Percentiles rank a stretch among this genome's conserved stretches.
Conservation (phyloP, 257 asterid species). For the Solanum verrucosum region DNA sequence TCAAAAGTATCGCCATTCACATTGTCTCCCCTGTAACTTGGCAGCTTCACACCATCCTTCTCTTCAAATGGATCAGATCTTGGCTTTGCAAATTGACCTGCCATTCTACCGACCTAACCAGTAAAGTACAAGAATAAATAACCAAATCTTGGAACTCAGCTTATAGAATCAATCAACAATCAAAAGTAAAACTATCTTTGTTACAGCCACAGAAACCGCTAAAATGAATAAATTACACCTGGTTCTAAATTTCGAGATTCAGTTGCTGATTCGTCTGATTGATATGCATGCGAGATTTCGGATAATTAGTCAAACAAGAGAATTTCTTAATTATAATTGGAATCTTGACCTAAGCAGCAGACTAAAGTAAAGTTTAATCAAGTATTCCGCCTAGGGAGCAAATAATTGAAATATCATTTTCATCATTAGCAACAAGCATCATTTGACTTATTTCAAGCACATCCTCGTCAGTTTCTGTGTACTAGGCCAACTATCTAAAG, state of each 20-base stretch:
- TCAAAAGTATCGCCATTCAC: slow-evolving; percentile 61
- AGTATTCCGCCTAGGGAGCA: neutral
- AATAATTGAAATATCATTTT: neutral
- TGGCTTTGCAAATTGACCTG: slow-evolving; percentile 80
- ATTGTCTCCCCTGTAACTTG: slow-evolving; percentile 74
- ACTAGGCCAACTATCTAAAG: neutral
- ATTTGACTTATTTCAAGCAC: neutral
- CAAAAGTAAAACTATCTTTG: neutral
- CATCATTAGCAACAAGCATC: neutral
- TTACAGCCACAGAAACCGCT: neutral
- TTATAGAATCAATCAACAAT: neutral
- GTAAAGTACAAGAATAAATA: neutral
- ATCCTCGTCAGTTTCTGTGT: neutral
- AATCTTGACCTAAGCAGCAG: neutral
- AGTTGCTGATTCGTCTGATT: neutral
- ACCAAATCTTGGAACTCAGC: neutral
- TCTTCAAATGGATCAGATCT: slow-evolving; percentile 63
- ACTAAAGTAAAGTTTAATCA: neutral
- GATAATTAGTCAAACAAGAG: neutral
- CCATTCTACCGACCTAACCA: slow-evolving; percentile 71
- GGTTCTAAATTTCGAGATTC: neutral
- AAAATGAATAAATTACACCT: neutral
- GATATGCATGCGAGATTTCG: neutral
- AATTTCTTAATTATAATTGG: neutral
- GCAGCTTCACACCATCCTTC: slow-evolving; percentile 60